Base-by-base conservation (phyloP, 208 protist genomes). In the Lotmaria passim region DNA sequence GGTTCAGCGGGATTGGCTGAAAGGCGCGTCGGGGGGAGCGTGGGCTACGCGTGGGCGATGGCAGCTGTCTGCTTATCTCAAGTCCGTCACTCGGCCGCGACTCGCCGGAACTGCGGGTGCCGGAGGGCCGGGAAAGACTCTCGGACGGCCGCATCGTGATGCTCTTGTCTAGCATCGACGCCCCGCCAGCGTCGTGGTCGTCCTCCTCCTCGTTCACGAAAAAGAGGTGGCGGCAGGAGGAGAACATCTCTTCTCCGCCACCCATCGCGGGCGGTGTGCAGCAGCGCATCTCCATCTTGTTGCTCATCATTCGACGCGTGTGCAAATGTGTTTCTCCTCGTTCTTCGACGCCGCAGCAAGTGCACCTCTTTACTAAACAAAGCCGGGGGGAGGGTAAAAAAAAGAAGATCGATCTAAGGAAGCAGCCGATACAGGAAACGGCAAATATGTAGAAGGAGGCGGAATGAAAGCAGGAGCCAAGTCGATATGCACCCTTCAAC, bases 201-300 rank as follows among this genome's bases (percentile, higher is more conserved):
- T 65, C 59, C 34, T 69, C 56, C 33, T 73, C 71, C 36, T 77
- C 71, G 39, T 77, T 66, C 55, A 33, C 23, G 39, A 77, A 77
- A 28, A 52, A 67, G 31, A 55, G 71, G 39, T 77, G 58, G n/a
- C 63, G 71, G 41, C 63, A 66, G 24, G 71, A 71, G 48, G 63
- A 47, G 52, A 71, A 47, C 19, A 51, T 3, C 8, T 77, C 71
- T 14, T 77, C 71, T 41, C 28, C 30, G n/a, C 43, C 43, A n/a
- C 46, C 57, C 19, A 67, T 41, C 4, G 71, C 36, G 30, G 71
- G 71, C 26, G 71, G 71, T 0, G 71, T 77, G 63, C 71, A 77
- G 43, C 63, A 77, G 2, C 48, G 53, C 36, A 67, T 71, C 33
- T 71, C 55, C 62, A 71, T 77, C 26, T 15, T 41, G 1, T 6